Evolutionary conservation across 805 yeast species (phyloP), one percentile per base, ranked within the genome.

Genomic region (Yamadazyma sp.): DNA sequence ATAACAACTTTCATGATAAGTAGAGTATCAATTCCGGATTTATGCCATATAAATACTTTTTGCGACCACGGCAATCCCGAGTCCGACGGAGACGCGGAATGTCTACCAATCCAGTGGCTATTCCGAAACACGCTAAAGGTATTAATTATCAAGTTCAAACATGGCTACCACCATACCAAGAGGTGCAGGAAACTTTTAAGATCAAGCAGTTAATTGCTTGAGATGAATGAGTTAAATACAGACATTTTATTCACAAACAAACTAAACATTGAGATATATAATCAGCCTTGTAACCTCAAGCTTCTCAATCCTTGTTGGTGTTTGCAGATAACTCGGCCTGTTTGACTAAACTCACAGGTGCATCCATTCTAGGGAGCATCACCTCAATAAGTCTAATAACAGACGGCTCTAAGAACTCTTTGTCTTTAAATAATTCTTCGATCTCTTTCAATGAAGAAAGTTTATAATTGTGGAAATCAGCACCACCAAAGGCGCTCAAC

Each of bases 291-390:
- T n/a, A n/a, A n/a, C n/a, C n/a, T n/a, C n/a, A n/a, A n/a, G n/a
- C n/a, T n/a, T n/a, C n/a, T 41, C 28, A 45, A 26, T 31, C 41
- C 13, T 23, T 40, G 43, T 62, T 62, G 28, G 56, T 48, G 41
- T 53, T 47, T 23, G 64, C 59, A 14, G 60, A 52, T 34, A 57
- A 42, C 43, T 60, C 51, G 26, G 67, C 66, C 45, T 62, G 68
- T 47, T 62, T 48, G 21, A 62, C 58, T 47, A 62, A 55, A 48
- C 59, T 63, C 19, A 40, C 47, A 6, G 70, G 70, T 6, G 66
- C 67, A 41, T 64, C 70, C 65, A 63, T 55, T 34, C 48, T 57
- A 5, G 53, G 64, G 42, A 64, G 54, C 59, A 59, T 55, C 14
- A 64, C 53, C 50, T 64, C 70, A 21, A 64, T 42, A 52, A 64